Evolutionary conservation across 148 eudicot species (phyloP).

Genomic region (Fagopyrum homotropicum): DNA sequence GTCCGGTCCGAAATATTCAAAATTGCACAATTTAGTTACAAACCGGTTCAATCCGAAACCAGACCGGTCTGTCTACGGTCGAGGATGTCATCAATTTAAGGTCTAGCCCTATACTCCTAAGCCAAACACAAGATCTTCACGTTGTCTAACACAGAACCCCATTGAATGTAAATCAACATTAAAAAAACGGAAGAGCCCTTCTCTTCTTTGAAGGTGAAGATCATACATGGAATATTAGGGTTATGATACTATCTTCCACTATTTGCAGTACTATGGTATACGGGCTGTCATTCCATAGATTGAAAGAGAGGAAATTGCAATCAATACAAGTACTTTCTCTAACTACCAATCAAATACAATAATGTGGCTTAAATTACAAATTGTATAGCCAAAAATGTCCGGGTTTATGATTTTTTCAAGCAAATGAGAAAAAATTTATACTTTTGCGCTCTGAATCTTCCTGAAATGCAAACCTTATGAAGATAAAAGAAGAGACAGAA

Average conservation of each 20-base stretch:
- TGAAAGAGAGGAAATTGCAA: not conserved
- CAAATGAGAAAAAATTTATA: not conserved
- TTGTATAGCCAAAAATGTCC: not conserved
- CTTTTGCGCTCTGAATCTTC: not conserved
- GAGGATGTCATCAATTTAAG: no score
- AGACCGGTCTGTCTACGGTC: no score
- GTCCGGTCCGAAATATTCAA: no score
- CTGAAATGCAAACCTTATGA: not conserved
- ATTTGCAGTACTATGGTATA: not conserved
- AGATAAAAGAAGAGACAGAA: not conserved
- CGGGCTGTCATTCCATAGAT: conserved; percentile 9
- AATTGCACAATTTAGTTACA: no score
- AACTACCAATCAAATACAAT: not conserved
- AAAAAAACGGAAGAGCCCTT: not conserved
- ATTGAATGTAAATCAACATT: not conserved
- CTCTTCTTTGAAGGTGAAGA: not conserved
- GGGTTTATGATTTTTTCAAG: not conserved
- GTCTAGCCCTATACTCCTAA: no score
- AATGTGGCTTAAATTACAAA: not conserved
- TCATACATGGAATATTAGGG: not conserved
- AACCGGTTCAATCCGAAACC: no score
- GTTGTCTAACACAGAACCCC: not conserved
- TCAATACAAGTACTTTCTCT: not conserved
- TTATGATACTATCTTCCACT: not conserved
- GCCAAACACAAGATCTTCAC: not conserved